phyloP scores from a whole-genome alignment of 768 basidiomycete genomes.

The Candolleomyces eurysporus region DNA sequence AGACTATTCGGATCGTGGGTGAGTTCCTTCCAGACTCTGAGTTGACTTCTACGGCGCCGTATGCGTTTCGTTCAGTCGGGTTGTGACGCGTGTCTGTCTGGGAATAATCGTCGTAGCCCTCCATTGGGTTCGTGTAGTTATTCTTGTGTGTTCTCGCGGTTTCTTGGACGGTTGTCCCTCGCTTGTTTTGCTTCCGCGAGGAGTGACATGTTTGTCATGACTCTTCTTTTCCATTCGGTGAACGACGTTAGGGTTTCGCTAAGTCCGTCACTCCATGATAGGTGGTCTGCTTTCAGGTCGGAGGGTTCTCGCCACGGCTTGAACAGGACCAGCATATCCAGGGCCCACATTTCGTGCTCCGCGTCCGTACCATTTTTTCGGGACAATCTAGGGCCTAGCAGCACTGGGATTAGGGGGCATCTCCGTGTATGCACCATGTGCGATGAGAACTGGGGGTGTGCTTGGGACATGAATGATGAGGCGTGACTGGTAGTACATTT shows the following conservation, averaged over 20 bases:
- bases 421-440: background rate
- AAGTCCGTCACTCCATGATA: background rate
- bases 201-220: slow-evolving; percentile 5
- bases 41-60: background rate
- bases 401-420: background rate
- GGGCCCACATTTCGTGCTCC: background rate
- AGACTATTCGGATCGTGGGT: no score
- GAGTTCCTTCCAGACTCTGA: no score
- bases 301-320: background rate
- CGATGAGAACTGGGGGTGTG: background rate
- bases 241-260: background rate
- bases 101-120: no score
- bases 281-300: background rate
- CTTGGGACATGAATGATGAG: background rate
- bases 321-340: slow-evolving; percentile 9
- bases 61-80: no score
- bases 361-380: background rate
- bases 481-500: background rate
- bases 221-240: background rate
- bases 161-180: background rate
- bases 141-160: background rate
- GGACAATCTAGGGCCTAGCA: background rate
- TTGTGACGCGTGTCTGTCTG: no score
- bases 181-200: slow-evolving; percentile 5
- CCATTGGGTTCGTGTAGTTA: no score